A percentile compares a stretch with the other conserved stretches of the same genome.
Conservation (phyloP, 2,329 filamentous ascomycete genomes). For the Alternaria ventricosa region DNA sequence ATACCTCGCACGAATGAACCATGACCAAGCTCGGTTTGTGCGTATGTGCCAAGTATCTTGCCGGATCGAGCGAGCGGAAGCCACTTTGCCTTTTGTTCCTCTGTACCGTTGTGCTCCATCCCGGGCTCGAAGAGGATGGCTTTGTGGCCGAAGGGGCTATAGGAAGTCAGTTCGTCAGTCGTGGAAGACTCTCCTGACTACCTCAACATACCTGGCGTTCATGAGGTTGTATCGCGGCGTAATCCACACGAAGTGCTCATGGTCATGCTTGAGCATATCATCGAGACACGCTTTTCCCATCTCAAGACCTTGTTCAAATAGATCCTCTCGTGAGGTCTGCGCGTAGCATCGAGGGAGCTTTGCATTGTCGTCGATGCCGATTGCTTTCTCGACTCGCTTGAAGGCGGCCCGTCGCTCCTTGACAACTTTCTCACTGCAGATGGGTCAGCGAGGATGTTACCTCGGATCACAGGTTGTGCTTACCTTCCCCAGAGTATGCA, state of each 20-base stretch:
- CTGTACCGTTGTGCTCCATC: slow-evolving; percentile 44
- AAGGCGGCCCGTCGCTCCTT: slow-evolving; percentile 21
- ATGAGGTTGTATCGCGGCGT: slow-evolving; percentile 20
- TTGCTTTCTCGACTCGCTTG: slow-evolving; percentile 19
- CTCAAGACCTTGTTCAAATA: slow-evolving; percentile 30
- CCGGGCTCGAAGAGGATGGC: slow-evolving; percentile 35
- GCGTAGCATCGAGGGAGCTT: slow-evolving; percentile 34
- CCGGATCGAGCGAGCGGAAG: slow-evolving; percentile 38
- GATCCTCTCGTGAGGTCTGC: slow-evolving; percentile 28
- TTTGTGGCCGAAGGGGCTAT: slow-evolving; percentile 22
- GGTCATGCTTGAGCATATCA: slow-evolving; percentile 24
- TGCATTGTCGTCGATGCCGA: slow-evolving; percentile 20
- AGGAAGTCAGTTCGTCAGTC: neutral
- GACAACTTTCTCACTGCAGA: slow-evolving; percentile 12
- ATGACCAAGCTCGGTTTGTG: slow-evolving; percentile 59
- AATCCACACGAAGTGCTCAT: slow-evolving; percentile 28
- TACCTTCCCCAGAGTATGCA: slow-evolving; percentile 5
- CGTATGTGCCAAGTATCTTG: slow-evolving; percentile 53
- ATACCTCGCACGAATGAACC: slow-evolving; percentile 58
- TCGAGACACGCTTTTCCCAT: slow-evolving; percentile 30
- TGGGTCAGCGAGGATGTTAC: neutral
- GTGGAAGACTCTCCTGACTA: too few species aligned
- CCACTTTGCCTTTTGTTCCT: slow-evolving; percentile 57
- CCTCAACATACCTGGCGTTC: slow-evolving; percentile 14
- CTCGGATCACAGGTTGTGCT: neutral